Conservation (phyloP, 1,284 basidiomycete genomes). For the Ganoderma resinaceum region DNA sequence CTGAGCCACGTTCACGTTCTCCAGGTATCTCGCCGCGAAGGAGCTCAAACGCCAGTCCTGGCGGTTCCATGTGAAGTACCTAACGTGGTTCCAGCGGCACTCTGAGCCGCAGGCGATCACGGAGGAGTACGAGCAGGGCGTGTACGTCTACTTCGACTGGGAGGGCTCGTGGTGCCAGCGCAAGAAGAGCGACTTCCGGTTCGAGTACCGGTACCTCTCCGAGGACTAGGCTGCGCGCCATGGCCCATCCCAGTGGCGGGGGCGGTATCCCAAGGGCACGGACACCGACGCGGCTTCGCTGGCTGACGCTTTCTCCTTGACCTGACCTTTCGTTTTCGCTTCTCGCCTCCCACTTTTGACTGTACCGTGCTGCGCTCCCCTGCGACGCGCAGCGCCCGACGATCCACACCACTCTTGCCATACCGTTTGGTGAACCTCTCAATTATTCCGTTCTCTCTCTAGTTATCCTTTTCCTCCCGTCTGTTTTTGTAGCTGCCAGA, state of each 20-base stretch:
- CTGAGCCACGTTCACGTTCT: conserved; percentile 5
- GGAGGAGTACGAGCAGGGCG: conserved; percentile 99
- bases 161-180: conserved; percentile 98
- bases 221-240: conserved; percentile 66
- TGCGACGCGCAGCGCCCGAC: conserved; percentile 13
- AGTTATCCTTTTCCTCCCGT: conserved; percentile 18
- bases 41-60: conserved; percentile 98
- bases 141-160: conserved; percentile 98
- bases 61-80: conserved; percentile 99
- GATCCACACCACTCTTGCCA: conserved; percentile 6
- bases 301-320: neutral
- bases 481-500: conserved; percentile 21
- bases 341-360: neutral
- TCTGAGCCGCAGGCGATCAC: conserved; percentile 99
- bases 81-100: conserved; percentile 99
- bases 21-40: conserved; percentile 93
- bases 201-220: conserved; percentile 91
- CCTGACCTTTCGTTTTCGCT: neutral
- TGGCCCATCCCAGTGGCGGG: neutral
- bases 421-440: neutral
- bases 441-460: conserved; percentile 7
- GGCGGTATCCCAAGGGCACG: neutral
- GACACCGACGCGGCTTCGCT: neutral
- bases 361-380: neutral
- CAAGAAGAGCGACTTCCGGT: conserved; percentile 98